Conservation (phyloP, 768 basidiomycete species). For the Arthromyces matolae region DNA sequence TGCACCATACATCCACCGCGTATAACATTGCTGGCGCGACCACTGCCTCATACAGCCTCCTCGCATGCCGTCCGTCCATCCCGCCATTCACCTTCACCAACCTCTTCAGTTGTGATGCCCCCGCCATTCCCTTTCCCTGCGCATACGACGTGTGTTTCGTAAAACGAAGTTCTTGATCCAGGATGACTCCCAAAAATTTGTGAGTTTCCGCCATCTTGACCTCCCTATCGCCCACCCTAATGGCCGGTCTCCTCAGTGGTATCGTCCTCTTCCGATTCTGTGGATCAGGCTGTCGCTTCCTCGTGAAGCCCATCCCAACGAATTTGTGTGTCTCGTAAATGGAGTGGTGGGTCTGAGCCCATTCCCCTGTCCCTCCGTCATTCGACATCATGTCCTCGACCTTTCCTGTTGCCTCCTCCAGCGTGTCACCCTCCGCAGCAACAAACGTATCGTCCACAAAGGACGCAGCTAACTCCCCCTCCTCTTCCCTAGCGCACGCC, state of each 20-base stretch:
- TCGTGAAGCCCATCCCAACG: background rate
- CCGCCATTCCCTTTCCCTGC: background rate
- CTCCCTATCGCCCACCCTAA: background rate
- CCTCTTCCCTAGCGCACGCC: background rate
- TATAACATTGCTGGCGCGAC: constrained; percentile 6
- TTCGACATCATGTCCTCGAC: background rate
- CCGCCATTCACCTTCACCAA: constrained; percentile 10
- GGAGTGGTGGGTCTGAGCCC: background rate
- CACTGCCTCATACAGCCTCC: background rate
- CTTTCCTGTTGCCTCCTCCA: background rate
- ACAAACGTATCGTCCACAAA: background rate
- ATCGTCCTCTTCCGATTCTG: background rate
- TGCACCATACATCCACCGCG: constrained; percentile 15
- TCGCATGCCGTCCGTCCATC: background rate
- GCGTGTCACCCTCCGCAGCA: background rate
- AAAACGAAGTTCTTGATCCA: constrained; percentile 16
- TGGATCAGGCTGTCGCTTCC: background rate
- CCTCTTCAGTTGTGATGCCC: background rate
- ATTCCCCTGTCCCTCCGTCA: background rate
- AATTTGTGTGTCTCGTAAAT: background rate
- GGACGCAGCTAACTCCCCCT: background rate
- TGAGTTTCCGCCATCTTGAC: background rate
- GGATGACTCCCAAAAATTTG: constrained; percentile 17
- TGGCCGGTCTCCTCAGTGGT: background rate
- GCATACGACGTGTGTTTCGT: constrained; percentile 12